Conservation (phyloP, 208 protist genomes). For the Phytomonas serpens region DNA sequence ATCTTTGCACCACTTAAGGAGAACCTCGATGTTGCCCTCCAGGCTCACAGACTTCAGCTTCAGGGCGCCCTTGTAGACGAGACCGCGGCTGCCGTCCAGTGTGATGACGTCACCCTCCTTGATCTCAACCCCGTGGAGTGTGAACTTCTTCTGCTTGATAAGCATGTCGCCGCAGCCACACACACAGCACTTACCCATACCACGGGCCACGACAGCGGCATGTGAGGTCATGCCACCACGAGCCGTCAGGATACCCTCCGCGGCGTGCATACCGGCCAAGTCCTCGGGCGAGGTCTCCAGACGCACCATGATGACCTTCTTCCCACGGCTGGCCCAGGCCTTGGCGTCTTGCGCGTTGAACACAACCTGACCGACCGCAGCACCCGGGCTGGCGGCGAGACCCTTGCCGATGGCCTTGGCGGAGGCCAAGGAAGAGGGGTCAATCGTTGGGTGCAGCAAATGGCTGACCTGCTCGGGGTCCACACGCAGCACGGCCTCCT, state of each 20-base stretch:
- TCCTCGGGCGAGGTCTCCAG: conserved; percentile 94
- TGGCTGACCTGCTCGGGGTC: conserved; percentile 82
- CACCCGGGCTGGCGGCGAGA: conserved; percentile 90
- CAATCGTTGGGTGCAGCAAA: conserved; percentile 86
- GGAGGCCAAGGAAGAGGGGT: conserved; percentile 35
- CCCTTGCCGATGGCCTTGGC: conserved; percentile 82
- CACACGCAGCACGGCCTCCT: conserved; percentile 82
- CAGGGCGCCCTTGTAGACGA: conserved; percentile 78
- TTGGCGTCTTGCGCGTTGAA: conserved; percentile 79
- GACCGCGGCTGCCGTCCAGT: conserved; percentile 83
- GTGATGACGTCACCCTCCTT: conserved; percentile 87
- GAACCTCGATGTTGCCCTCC: conserved; percentile 66
- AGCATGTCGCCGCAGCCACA: conserved; percentile 72
- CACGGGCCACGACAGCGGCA: conserved; percentile 93
- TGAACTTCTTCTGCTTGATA: conserved; percentile 55
- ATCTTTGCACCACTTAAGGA: conserved; percentile 76
- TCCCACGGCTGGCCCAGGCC: conserved; percentile 39
- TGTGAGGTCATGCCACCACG: conserved; percentile 95
- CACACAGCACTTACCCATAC: conserved; percentile 95
- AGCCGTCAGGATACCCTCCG: conserved; percentile 88
- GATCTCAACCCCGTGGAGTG: conserved; percentile 44
- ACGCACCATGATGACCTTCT: conserved; percentile 89
- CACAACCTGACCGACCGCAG: conserved; percentile 85
- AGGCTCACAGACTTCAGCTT: conserved; percentile 50
- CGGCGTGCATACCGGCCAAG: conserved; percentile 86